Base-by-base conservation (phyloP, 2,329 filamentous ascomycete species). In the Penicillium crustosum region DNA sequence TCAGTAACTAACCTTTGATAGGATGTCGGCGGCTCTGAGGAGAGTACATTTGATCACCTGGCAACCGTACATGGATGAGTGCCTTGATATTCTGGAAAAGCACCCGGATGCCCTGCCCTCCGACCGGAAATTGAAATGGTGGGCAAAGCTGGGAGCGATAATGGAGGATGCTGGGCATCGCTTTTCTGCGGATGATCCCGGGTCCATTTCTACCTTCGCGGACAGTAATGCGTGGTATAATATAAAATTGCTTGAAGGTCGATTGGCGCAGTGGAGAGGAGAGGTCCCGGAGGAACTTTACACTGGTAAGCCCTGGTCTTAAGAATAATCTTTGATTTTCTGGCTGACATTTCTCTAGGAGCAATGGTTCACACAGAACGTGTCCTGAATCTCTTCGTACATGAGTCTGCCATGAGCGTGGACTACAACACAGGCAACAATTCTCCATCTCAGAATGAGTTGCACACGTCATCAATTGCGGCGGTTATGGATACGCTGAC, bases 321-420 rank as follows among this genome's bases (percentile, higher is more conserved):
- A 13, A 12, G 25, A 33, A 9, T 6, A n/a, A 21, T 25, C 3
- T 4, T 36, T n/a, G 33, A 9, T 29, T 21, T 4, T 50, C 47
- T 49, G 36, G 36, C 57, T 55, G 35, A 62, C 25, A 15, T 54
- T 17, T 45, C 59, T 36, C 43, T 43, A 87, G 87, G 83, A n/a
- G 81, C 84, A 0, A 77, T 91, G 45, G 76, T 78, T 19, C 81
- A 91, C 63, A 83, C 83, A 59, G 86, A 90, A 63, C 79, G 87
- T 61, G 82, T 88, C 2, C 71, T 90, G 36, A 88, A 82, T 60
- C 77, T 93, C 3, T 91, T 89, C 69, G 86, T 92, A 78, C 88
- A 93, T 70, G 90, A 93, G 72, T 84, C 90, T 53, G 86, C 84
- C 3, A 83, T 93, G 61, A 86, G 90, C 62, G 79, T 83, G 9